A percentile compares a stretch with the other conserved stretches of the same genome.
Conservation (phyloP, 129 eudicot genomes). For the Helianthus tuberosus region DNA sequence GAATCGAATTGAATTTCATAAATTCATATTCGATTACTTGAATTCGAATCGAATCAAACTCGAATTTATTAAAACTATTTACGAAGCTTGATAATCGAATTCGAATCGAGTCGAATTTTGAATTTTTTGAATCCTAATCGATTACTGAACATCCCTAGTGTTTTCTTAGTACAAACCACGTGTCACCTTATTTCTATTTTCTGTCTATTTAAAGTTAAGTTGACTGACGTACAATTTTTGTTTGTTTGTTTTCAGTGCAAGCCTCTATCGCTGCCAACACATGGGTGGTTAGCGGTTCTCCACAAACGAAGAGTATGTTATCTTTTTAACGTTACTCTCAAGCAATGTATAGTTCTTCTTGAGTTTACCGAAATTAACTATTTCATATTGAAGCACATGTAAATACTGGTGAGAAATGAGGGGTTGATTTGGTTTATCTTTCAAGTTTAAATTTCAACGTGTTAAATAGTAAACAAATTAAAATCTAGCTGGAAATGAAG, state of each 20-base stretch:
- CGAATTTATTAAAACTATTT: no score
- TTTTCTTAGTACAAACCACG: background rate
- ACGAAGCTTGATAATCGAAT: no score
- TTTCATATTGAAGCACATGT: background rate
- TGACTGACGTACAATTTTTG: background rate
- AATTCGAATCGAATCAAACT: no score
- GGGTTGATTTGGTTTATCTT: background rate
- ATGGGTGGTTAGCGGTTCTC: slow-evolving; percentile 92
- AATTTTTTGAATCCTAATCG: background rate
- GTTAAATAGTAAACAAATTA: background rate
- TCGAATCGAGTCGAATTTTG: no score
- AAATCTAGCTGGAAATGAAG: background rate
- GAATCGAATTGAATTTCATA: no score
- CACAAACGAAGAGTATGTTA: slow-evolving; percentile 86
- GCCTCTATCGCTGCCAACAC: slow-evolving; percentile 92
- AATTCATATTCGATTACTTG: no score
- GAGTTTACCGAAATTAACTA: background rate
- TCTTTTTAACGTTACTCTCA: background rate
- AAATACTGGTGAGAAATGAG: background rate
- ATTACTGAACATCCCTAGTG: background rate
- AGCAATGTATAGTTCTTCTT: background rate
- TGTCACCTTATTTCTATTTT: background rate
- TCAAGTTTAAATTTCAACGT: background rate
- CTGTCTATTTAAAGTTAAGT: background rate
- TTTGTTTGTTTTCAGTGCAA: slow-evolving; percentile 59